Evolutionary conservation across 1,139 yeast genomes (phyloP).

Genomic region (Kodamaea suecica): DNA sequence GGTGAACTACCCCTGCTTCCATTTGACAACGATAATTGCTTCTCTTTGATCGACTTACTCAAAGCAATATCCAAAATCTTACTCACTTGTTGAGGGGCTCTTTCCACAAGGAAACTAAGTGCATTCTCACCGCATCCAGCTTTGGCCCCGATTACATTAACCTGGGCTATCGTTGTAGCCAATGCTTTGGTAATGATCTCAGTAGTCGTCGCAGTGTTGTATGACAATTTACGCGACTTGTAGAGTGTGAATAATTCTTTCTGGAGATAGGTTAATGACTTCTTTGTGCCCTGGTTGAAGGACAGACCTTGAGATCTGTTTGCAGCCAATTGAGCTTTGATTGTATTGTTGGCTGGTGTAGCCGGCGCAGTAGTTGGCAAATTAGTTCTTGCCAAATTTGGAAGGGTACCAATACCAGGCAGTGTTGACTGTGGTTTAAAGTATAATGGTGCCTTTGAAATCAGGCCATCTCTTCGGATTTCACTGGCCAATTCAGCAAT

Average conservation of each 20-base stretch:
- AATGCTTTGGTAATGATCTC: slow-evolving; percentile 85
- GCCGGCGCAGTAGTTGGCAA: slow-evolving; percentile 9
- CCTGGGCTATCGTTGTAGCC: slow-evolving; percentile 90
- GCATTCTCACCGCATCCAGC: slow-evolving; percentile 84
- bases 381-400: too few relatives aligned
- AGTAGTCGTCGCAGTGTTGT: slow-evolving; percentile 71
- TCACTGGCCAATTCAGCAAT: slow-evolving; percentile 58
- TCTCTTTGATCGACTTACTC: slow-evolving; percentile 70
- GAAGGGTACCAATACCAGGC: too few relatives aligned
- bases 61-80: slow-evolving; percentile 80
- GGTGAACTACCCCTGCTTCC: not conserved
- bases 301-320: slow-evolving; percentile 34
- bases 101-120: slow-evolving; percentile 73
- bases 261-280: slow-evolving; percentile 64
- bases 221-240: slow-evolving; percentile 61
- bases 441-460: slow-evolving; percentile 31
- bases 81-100: slow-evolving; percentile 84
- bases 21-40: slow-evolving; percentile 28
- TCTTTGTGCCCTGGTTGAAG: slow-evolving; percentile 57
- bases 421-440: slow-evolving; percentile 30
- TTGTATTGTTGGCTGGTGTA: slow-evolving; percentile 24
- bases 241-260: slow-evolving; percentile 68
- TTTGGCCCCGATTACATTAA: slow-evolving; percentile 79
- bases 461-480: slow-evolving; percentile 37
- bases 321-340: slow-evolving; percentile 55